Conservation (phyloP, 2,329 filamentous ascomycete genomes). For the Fusarium irregulare region DNA sequence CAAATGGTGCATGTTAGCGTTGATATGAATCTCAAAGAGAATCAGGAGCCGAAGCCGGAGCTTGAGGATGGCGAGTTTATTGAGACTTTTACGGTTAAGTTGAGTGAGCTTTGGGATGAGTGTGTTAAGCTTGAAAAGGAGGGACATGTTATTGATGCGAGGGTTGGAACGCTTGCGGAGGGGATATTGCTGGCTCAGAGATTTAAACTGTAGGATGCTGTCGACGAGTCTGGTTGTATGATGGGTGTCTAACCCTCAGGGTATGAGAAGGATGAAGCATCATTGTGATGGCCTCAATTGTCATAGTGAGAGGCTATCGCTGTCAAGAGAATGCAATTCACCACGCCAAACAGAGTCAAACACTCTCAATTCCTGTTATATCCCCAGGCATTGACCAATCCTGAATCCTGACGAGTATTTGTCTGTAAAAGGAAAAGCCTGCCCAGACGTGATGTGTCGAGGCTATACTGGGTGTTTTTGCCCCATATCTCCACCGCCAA, state of each 20-base stretch:
- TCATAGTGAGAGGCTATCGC: neutral
- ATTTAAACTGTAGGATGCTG: constrained; percentile 54
- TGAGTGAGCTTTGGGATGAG: constrained; percentile 72
- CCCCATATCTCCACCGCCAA: neutral
- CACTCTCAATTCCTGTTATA: neutral
- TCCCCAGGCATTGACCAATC: neutral
- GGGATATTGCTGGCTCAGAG: constrained; percentile 78
- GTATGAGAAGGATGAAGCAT: neutral
- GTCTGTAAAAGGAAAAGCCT: neutral
- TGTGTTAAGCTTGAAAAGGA: constrained; percentile 74
- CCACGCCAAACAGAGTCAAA: neutral
- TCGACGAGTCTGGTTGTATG: neutral
- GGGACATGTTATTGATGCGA: constrained; percentile 82
- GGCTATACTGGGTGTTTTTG: neutral
- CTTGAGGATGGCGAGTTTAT: constrained; percentile 87
- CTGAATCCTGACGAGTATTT: neutral
- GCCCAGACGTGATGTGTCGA: neutral
- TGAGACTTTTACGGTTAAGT: constrained; percentile 77
- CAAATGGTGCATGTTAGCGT: constrained; percentile 79
- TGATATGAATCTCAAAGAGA: constrained; percentile 75
- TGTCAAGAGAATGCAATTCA: neutral
- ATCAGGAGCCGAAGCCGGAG: constrained; percentile 74
- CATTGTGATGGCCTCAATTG: neutral
- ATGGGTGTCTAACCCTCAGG: neutral
- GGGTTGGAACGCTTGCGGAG: constrained; percentile 81